Evolutionary conservation across 108 stramenopile species (phyloP), one percentile per base, ranked within the genome.

Genomic region (Fistulifera pelliculosa): DNA sequence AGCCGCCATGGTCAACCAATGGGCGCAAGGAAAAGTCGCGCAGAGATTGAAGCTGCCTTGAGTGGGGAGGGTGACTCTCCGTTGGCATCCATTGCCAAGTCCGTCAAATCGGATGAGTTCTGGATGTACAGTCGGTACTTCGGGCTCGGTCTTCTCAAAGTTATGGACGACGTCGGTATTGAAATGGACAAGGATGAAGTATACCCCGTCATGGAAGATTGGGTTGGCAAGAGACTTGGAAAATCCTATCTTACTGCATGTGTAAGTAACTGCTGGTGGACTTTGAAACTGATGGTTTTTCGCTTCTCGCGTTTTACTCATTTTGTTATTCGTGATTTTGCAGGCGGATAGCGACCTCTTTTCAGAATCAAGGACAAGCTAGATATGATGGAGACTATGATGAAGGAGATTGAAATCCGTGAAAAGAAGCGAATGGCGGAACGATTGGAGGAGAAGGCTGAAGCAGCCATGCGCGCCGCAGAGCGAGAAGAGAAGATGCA

Each of bases 351-450:
- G 80, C 52, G 89, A 91, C 52, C 58, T 82, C 42, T 91, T 75
- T 91, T 87, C 81, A 69, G 66, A 44, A 55, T 81, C 52, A 89
- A 85, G 76, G 82, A 71, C 51, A 93, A 93, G 68, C 78, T 93
- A 38, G 85, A 86, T 55, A 93, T 93, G 92, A 93, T 93, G 92
- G 92, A 93, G 52, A 93, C 92, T 38, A 87, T 96, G 82, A 94
- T 96, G 91, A 96, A 96, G 72, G 95, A 96, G 71, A 96, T 96
- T 69, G 95, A 96, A 62, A 96, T 96, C 61, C 76, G 95, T 42
- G 95, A 96, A 72, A 96, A 96, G 91, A 96, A 96, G 75, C 71
- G 90, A 43, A 88, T 96, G 87, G 95, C 95, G 10, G 93, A 96
- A 47, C 74, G 95, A 56, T 79, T 96, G 45, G 95, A 96, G 62